A percentile compares a stretch with the other conserved stretches of the same genome.
Evolutionary conservation across 805 yeast species (phyloP).

Genomic region (Kuraishia cidri): DNA sequence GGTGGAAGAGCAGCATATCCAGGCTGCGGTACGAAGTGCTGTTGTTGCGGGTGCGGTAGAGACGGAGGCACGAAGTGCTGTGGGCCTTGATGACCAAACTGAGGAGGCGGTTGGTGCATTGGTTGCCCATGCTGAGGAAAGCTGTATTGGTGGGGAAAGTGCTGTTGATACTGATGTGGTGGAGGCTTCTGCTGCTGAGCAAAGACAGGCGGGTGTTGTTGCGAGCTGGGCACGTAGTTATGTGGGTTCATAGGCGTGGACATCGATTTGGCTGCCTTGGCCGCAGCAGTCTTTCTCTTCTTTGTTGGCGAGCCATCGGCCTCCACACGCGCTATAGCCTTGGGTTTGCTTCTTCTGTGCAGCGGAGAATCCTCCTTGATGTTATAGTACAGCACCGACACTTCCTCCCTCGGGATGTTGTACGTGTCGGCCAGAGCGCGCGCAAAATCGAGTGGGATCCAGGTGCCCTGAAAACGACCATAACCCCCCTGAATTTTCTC

Average conservation of each 20-base stretch:
- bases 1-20: constrained; percentile 7
- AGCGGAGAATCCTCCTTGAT: constrained; percentile 38
- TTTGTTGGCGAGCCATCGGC: constrained; percentile 1
- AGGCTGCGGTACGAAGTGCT: constrained; percentile 7
- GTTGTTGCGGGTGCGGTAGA: constrained; percentile 6
- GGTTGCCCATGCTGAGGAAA: constrained; percentile 2
- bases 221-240: neutral
- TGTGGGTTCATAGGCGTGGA: neutral
- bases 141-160: neutral
- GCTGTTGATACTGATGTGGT: constrained; percentile 14
- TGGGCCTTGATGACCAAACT: constrained; percentile 6
- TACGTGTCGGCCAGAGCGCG: constrained; percentile 43
- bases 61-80: constrained; percentile 5
- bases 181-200: constrained; percentile 24
- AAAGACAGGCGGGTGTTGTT: constrained; percentile 6
- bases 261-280: neutral
- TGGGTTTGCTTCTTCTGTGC: constrained; percentile 26
- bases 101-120: constrained; percentile 5
- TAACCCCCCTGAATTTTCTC: constrained; percentile 83
- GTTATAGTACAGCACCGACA: constrained; percentile 45
- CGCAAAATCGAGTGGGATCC: constrained; percentile 71
- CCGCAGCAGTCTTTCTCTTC: neutral
- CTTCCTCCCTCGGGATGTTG: constrained; percentile 40
- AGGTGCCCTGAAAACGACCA: constrained; percentile 80
- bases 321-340: neutral